These are phyloP conservation scores for Penicillium sp. DNA, from an alignment of 2,329 filamentous ascomycete species.

Conservation along the genomic window DNA sequence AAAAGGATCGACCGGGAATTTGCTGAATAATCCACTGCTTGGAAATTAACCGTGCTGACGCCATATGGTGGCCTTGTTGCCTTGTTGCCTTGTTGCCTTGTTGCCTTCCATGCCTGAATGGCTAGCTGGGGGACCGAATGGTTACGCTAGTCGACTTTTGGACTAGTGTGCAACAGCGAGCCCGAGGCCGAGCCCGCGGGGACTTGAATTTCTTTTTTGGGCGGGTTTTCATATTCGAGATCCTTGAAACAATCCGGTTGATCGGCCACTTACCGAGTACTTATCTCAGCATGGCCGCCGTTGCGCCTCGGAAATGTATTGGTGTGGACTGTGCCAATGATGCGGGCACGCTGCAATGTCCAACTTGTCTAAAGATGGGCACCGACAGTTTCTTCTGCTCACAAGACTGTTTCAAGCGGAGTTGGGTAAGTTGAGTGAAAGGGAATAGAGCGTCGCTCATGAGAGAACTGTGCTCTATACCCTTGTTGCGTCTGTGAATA, in stretches of 20 bases:
- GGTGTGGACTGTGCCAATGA: constrained; percentile 85
- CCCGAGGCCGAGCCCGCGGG: constrained; percentile 10
- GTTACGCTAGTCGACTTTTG: neutral
- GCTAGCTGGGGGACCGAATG: neutral
- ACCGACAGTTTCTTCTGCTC: constrained; percentile 96
- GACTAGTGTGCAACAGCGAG: neutral
- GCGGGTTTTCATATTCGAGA: neutral
- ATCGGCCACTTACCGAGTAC: neutral
- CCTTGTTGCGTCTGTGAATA: neutral
- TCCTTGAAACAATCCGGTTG: neutral
- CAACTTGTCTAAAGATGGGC: constrained; percentile 87
- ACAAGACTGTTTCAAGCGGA: constrained; percentile 98
- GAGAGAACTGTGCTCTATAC: neutral
- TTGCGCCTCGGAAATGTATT: constrained; percentile 60
- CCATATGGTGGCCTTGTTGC: neutral
- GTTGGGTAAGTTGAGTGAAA: constrained; percentile 72
- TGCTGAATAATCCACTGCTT: neutral
- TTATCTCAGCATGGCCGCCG: constrained; percentile 26
- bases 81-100: neutral
- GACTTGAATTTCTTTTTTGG: constrained; percentile 9
- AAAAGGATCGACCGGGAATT: constrained; percentile 7
- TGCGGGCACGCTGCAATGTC: constrained; percentile 84
- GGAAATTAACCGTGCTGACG: neutral
- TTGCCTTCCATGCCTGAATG: neutral
- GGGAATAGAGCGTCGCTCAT: too few relatives aligned